Base-by-base conservation (phyloP, 208 protist genomes). In the Trypanosoma platydactyli region DNA sequence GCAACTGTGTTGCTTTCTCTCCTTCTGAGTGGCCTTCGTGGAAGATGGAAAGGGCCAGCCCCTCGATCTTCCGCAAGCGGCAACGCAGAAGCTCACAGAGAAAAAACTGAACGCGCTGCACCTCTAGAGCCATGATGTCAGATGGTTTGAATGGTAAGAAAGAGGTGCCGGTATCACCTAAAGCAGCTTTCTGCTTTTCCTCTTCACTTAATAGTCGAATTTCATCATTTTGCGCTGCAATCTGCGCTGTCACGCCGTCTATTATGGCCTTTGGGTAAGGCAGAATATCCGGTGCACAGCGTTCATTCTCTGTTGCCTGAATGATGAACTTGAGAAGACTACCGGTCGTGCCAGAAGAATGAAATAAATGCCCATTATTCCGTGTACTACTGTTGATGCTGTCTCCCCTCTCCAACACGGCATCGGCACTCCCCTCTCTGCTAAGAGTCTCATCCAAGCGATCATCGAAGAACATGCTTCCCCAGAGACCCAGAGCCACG, bases 31-130 rank as follows among this genome's bases (percentile, higher is more conserved):
- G 57, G 0, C 77, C 77, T 45, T 95, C 90, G 65, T 92, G 91
- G 66, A 72, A 82, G 45, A 95, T 84, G 20, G 84, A 68, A 13
- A 61, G 63, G 42, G 79, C 74, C 3, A 95, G 80, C 12, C 67
- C 53, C 49, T 94, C 84, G 64, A 95, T 92, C 64, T 95, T 95
- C 40, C 79, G 81, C 58, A 95, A 55, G 5, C 90, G 84, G 29
- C 83, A 86, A 16, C 90, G 86, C 42, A 94, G 78, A 49, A 95
- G 67, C 68, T 95, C 87, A 22, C 70, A 83, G 11, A 95, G 68
- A 61, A 94, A 93, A 53, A 95, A 95, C 54, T 89, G 80, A 18
- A 81, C 61, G 16, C 90, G 86, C 66, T 95, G 88, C 60, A 89
- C 68, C 71, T 93, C 86, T 16, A 94, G 59, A 1, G 57, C 40